phyloP scores from a whole-genome alignment of 2,329 filamentous ascomycete species.

The Akanthomyces muscarius region DNA sequence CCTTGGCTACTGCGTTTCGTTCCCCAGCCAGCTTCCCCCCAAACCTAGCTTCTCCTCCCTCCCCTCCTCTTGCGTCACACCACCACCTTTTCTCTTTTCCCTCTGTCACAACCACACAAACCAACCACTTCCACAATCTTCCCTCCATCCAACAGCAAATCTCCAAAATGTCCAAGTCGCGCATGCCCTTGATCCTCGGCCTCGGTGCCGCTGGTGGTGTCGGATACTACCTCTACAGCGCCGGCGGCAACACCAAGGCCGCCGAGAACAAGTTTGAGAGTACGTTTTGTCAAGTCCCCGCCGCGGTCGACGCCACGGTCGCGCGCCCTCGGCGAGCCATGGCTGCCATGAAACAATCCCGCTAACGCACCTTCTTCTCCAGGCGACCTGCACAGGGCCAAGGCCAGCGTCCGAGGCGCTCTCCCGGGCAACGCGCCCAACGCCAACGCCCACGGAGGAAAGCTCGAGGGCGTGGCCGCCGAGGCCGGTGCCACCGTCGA shows the following conservation, averaged over 20 bases:
- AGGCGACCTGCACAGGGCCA: slow-evolving; percentile 75
- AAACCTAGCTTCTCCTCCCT: neutral
- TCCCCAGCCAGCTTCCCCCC: neutral
- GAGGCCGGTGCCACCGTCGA: slow-evolving; percentile 61
- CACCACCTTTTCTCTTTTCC: neutral
- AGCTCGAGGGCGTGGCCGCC: slow-evolving; percentile 46
- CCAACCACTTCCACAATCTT: neutral
- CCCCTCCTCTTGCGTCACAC: slow-evolving; percentile 10
- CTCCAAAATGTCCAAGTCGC: slow-evolving; percentile 44
- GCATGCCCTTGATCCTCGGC: slow-evolving; percentile 50
- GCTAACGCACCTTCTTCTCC: slow-evolving; percentile 4
- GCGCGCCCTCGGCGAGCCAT: too few relatives aligned
- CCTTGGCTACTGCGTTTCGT: neutral
- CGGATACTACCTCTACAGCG: slow-evolving; percentile 88
- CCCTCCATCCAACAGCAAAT: neutral
- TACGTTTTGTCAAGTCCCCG: slow-evolving; percentile 39
- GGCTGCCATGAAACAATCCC: too few relatives aligned
- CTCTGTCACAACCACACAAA: neutral
- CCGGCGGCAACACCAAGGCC: slow-evolving; percentile 74
- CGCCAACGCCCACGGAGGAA: slow-evolving; percentile 54
- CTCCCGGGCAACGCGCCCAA: slow-evolving; percentile 55
- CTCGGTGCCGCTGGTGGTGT: slow-evolving; percentile 61
- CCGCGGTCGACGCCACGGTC: neutral
- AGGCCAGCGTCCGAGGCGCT: slow-evolving; percentile 62
- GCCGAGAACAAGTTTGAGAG: slow-evolving; percentile 87